A percentile compares a stretch with the other conserved stretches of the same genome.
Evolutionary conservation across 371 early-diverging fungal genomes (phyloP).

Genomic region (Lichtheimia ornata): DNA sequence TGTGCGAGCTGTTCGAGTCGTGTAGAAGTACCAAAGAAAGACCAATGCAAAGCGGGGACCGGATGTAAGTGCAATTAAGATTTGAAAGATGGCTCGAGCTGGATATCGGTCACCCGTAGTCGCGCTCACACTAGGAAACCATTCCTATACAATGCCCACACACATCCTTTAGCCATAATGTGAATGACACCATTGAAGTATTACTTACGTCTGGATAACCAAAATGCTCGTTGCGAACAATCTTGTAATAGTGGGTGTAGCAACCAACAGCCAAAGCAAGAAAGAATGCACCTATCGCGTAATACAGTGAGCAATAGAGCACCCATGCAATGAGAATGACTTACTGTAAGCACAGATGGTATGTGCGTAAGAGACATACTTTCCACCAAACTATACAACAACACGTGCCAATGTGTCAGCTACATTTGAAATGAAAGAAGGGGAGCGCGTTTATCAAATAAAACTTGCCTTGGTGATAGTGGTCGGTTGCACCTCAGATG

Average conservation of each 20-base stretch:
- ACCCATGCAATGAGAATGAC: not conserved
- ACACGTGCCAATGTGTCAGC: not conserved
- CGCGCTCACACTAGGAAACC: constrained; percentile 85
- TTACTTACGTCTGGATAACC: constrained; percentile 72
- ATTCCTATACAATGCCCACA: constrained; percentile 54
- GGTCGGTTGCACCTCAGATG: constrained; percentile 3
- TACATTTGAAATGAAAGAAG: not conserved
- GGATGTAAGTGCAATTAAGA: constrained; percentile 74
- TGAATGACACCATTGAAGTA: not conserved
- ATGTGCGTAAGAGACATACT: constrained; percentile 65
- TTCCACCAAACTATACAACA: constrained; percentile 53
- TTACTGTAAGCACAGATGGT: constrained; percentile 68
- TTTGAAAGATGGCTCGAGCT: constrained; percentile 76
- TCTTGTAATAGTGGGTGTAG: constrained; percentile 75
- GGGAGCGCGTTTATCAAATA: not conserved
- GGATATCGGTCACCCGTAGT: constrained; percentile 84
- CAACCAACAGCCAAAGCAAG: constrained; percentile 68
- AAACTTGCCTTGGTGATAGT: constrained; percentile 5
- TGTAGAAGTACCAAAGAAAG: constrained; percentile 64
- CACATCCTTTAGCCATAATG: not conserved
- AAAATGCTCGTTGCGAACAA: constrained; percentile 77
- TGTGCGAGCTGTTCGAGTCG: constrained; percentile 44
- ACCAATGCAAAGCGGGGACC: constrained; percentile 73
- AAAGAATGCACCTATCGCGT: constrained; percentile 65
- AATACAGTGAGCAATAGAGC: not conserved